Evolutionary conservation across 2,329 filamentous ascomycete species (phyloP).

Genomic region (Colletotrichum graminicola): DNA sequence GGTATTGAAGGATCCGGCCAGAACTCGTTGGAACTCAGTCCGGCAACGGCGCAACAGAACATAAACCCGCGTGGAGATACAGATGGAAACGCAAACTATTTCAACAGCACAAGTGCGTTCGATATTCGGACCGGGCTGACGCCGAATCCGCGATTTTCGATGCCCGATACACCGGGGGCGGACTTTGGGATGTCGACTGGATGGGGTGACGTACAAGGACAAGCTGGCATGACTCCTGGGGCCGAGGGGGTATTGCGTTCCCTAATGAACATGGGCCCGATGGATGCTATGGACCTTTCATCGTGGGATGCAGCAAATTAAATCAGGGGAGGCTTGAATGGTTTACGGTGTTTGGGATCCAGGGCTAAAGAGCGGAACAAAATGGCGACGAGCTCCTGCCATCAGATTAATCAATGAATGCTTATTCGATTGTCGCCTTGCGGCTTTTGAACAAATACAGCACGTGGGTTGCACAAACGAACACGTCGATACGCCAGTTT

Average conservation of each 20-base stretch:
- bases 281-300: slow-evolving; percentile 70
- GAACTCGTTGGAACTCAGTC: slow-evolving; percentile 66
- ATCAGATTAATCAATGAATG: not conserved
- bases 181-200: slow-evolving; percentile 58
- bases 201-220: slow-evolving; percentile 59
- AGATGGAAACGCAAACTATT: slow-evolving; percentile 56
- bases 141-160: slow-evolving; percentile 51
- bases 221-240: slow-evolving; percentile 65
- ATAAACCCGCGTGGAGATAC: slow-evolving; percentile 53
- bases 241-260: slow-evolving; percentile 69
- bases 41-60: slow-evolving; percentile 60
- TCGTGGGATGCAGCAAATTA: slow-evolving; percentile 58
- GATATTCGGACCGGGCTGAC: slow-evolving; percentile 52
- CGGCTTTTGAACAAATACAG: slow-evolving; percentile 3
- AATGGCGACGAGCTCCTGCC: not conserved
- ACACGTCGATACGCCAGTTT: not conserved
- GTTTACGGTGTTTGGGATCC: slow-evolving; percentile 6
- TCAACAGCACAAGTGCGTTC: slow-evolving; percentile 55
- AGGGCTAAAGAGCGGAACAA: not conserved
- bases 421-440: not conserved
- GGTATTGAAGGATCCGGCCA: slow-evolving; percentile 53
- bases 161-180: slow-evolving; percentile 53
- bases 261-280: slow-evolving; percentile 69
- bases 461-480: not conserved
- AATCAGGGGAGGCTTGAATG: not conserved